Base-by-base conservation (phyloP, 139 green algal species). In the Auxenochlorella pyrenoidosa region DNA sequence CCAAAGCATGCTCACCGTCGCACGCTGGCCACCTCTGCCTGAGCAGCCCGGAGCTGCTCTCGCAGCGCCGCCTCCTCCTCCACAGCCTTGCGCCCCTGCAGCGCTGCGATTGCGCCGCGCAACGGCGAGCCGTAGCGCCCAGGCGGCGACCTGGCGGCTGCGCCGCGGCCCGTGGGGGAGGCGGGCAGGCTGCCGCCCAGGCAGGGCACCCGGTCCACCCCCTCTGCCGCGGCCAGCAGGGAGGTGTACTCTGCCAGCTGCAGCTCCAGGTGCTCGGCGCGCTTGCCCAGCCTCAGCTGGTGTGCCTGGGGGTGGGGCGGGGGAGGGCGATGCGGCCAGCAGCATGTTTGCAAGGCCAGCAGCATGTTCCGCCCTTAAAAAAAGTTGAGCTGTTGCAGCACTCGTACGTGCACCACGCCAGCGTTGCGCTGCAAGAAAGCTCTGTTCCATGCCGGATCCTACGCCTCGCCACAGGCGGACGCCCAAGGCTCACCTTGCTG, bases 171-270 rank as follows among this genome's bases (percentile, higher is more conserved):
- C 16, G 15, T 24, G 54, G 54, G 54, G 54, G 54, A 63, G 54
- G 54, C 18, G 54, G 54, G 54, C 28, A 41, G 41, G 41, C 75
- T 68, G 44, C 47, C 47, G 32, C 47, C 32, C 30, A 68, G 47
- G 77, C 47, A 47, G 4, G 78, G 54, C 54, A 84, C 34, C 78
- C 73, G n/a, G 6, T 41, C 34, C 32, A 85, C 21, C 38, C 36
- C 59, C 66, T 78, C 82, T 1, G 70, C 82, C 21, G 59, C 43
- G 26, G 58, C 66, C 28, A 88, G 73, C 73, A 88, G 41, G 22
- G 58, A 59, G 59, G 68, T 83, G 65, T 77, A 81, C 59, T 83
- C 15, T 15, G 73, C 75, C 12, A 88, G 54, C 84, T 83, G 84
- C 73, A 83, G 73, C 84, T 88, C 71, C 73, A 88, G 73, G 38